Conservation (phyloP, 2,329 filamentous ascomycete genomes). For the Ophiocordyceps sinensis region DNA sequence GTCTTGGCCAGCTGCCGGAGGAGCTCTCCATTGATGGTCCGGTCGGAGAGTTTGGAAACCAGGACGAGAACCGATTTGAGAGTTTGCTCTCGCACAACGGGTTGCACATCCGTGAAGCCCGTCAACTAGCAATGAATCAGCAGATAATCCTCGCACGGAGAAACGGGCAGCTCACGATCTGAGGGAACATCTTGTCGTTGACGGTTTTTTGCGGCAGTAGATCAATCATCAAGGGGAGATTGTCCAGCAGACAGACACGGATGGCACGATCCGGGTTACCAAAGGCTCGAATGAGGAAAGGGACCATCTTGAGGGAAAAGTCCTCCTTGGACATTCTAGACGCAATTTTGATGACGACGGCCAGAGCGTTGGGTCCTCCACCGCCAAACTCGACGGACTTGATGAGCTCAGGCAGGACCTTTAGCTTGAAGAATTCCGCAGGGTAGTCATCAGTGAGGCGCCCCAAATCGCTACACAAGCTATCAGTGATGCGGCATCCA, state of each 20-base stretch:
- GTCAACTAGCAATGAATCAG: constrained; percentile 47
- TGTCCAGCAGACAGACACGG: constrained; percentile 80
- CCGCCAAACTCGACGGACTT: constrained; percentile 98
- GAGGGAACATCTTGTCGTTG: constrained; percentile 93
- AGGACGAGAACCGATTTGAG: constrained; percentile 85
- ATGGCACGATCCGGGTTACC: constrained; percentile 83
- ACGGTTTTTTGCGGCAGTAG: constrained; percentile 75
- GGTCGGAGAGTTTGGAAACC: constrained; percentile 78
- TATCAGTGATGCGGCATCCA: constrained; percentile 19
- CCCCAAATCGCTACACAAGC: constrained; percentile 51
- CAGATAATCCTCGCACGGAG: background rate
- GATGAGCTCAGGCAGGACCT: constrained; percentile 85
- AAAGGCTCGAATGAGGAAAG: constrained; percentile 78
- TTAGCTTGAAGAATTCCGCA: constrained; percentile 96
- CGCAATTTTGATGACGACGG: constrained; percentile 80
- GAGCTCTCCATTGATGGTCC: constrained; percentile 85
- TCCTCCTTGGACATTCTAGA: constrained; percentile 79
- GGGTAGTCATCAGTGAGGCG: constrained; percentile 85
- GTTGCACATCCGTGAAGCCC: constrained; percentile 83
- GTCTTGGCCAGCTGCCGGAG: constrained; percentile 86
- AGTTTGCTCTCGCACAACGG: constrained; percentile 87
- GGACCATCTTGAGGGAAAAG: constrained; percentile 71
- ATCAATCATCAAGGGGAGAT: constrained; percentile 81
- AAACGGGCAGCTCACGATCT: constrained; percentile 49
- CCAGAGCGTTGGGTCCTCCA: constrained; percentile 81